Percentiles rank a stretch among this genome's conserved stretches.
These are phyloP conservation scores for Orbilia oligospora DNA, from an alignment of 2,329 filamentous ascomycete species.

Conservation along the genomic window DNA sequence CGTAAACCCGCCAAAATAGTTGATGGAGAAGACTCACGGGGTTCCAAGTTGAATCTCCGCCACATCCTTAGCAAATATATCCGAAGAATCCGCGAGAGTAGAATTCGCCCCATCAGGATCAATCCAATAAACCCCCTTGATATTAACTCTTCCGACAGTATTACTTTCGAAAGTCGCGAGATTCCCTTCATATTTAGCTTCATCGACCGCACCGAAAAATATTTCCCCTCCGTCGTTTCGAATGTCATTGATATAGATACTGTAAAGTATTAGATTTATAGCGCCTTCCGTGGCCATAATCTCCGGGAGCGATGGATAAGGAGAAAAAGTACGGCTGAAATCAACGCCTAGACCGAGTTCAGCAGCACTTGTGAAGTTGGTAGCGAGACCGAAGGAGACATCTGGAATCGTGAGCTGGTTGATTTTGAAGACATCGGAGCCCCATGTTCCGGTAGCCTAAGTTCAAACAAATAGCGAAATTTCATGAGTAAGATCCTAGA, in stretches of 20 bases:
- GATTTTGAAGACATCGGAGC: constrained; percentile 59
- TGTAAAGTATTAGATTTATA: constrained; percentile 47
- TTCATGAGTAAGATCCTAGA: too few relatives aligned
- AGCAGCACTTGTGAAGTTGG: constrained; percentile 49
- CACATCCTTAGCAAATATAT: background rate
- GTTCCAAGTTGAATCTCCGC: constrained; percentile 56
- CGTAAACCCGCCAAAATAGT: background rate
- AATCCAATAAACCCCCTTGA: constrained; percentile 45
- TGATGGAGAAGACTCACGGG: constrained; percentile 23
- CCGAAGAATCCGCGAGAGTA: constrained; percentile 13
- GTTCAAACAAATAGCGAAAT: background rate
- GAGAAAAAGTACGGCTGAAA: constrained; percentile 14
- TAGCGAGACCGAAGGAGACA: constrained; percentile 53
- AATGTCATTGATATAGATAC: constrained; percentile 53
- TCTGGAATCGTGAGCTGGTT: constrained; percentile 50
- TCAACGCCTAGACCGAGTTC: constrained; percentile 53
- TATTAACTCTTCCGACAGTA: constrained; percentile 33
- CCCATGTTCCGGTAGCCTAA: constrained; percentile 54
- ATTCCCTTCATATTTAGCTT: constrained; percentile 38
- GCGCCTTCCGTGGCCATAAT: constrained; percentile 29
- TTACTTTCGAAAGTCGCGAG: constrained; percentile 29
- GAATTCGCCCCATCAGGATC: constrained; percentile 35
- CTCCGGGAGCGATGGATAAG: constrained; percentile 46
- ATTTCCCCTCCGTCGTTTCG: constrained; percentile 53
- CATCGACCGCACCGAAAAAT: constrained; percentile 50